Conservation (phyloP, 768 basidiomycete genomes). For the Podaxis carcinomalis region DNA sequence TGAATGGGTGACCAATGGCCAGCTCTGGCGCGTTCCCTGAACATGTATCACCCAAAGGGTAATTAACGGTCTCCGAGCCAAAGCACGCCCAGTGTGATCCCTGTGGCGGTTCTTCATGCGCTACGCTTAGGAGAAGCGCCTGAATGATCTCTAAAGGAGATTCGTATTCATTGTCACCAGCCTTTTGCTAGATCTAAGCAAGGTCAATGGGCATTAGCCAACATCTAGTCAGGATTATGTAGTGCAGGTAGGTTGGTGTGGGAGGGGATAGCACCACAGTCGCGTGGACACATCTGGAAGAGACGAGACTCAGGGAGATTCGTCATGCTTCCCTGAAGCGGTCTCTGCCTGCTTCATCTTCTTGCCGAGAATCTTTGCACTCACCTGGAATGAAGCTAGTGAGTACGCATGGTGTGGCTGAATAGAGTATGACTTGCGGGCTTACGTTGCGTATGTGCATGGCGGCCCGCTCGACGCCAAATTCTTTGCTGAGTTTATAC, state of each 20-base stretch:
- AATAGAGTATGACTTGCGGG: constrained; percentile 7
- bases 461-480: constrained; percentile 77
- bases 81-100: not conserved
- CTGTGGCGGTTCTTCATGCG: constrained; percentile 1
- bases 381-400: constrained; percentile 46
- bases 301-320: constrained; percentile 9
- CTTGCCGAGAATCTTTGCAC: constrained; percentile 74
- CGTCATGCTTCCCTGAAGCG: constrained; percentile 28
- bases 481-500: constrained; percentile 75
- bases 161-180: not conserved
- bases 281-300: not conserved
- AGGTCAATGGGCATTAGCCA: not conserved
- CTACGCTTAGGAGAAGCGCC: not conserved
- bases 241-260: not conserved
- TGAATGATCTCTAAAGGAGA: not conserved
- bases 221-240: not conserved
- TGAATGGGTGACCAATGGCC: not conserved
- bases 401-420: constrained; percentile 13
- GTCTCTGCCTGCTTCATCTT: constrained; percentile 46
- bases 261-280: not conserved
- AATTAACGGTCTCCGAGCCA: not conserved
- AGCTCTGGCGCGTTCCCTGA: not conserved
- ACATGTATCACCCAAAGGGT: not conserved
- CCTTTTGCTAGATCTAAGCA: not conserved
- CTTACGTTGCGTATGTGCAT: constrained; percentile 81